Percentiles rank a stretch among this genome's conserved stretches.
These are phyloP conservation scores for Mycena rebaudengoi DNA, from an alignment of 768 basidiomycete genomes.

Conservation along the genomic window DNA sequence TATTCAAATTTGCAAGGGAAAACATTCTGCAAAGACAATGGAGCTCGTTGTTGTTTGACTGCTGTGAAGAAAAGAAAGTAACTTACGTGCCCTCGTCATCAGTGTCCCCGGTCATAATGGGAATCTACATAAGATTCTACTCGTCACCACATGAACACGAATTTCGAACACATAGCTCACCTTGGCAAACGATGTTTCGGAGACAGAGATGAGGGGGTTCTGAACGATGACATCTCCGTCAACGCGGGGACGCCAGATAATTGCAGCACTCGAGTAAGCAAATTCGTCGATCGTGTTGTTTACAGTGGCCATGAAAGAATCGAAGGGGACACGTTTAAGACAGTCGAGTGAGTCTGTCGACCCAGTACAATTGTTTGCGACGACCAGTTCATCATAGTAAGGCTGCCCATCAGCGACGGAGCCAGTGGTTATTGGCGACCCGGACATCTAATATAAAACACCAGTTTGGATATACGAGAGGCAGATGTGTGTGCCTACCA, in stretches of 20 bases:
- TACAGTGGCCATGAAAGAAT: slow-evolving; percentile 39
- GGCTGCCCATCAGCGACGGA: neutral
- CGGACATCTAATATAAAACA: neutral
- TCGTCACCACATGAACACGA: neutral
- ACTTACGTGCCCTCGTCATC: slow-evolving; percentile 54
- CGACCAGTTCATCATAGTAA: slow-evolving; percentile 9
- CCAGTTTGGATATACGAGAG: neutral
- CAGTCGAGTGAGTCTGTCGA: slow-evolving; percentile 42
- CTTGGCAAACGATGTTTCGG: slow-evolving; percentile 41
- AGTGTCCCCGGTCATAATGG: slow-evolving; percentile 41
- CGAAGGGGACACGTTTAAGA: slow-evolving; percentile 40
- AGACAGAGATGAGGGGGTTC: slow-evolving; percentile 39
- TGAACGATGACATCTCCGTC: slow-evolving; percentile 49
- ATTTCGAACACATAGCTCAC: slow-evolving; percentile 29
- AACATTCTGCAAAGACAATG: slow-evolving; percentile 21
- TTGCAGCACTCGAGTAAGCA: slow-evolving; percentile 34
- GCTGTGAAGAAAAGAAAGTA: neutral
- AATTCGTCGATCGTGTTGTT: slow-evolving; percentile 40
- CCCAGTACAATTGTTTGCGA: slow-evolving; percentile 30
- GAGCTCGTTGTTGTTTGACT: neutral
- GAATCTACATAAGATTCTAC: slow-evolving; percentile 25
- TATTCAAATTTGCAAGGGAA: slow-evolving; percentile 24
- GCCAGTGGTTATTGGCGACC: neutral
- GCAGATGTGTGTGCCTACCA: neutral
- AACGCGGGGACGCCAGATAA: slow-evolving; percentile 47